Evolutionary conservation across 2,329 filamentous ascomycete species (phyloP).

Genomic region (Anisogramma anomala): DNA sequence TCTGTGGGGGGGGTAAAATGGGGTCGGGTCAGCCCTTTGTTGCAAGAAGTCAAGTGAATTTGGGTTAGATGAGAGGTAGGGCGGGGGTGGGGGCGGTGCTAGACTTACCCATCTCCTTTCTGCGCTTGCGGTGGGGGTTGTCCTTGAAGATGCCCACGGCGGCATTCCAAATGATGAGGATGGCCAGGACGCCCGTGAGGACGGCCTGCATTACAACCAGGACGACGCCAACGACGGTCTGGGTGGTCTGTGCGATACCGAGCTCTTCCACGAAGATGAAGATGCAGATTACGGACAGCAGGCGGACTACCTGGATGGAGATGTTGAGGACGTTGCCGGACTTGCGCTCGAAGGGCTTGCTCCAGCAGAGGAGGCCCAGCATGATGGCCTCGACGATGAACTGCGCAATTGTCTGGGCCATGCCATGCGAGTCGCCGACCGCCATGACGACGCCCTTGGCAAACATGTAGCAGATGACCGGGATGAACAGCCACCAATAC

Average conservation of each 20-base stretch:
- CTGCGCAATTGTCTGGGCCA: constrained; percentile 69
- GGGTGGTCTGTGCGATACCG: constrained; percentile 77
- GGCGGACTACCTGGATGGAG: constrained; percentile 75
- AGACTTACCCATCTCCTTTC: constrained; percentile 76
- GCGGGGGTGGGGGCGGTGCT: no score
- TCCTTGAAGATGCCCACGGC: constrained; percentile 71
- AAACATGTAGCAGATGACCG: constrained; percentile 80
- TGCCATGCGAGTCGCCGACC: constrained; percentile 71
- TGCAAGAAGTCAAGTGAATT: no score
- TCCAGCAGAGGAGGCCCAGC: constrained; percentile 70
- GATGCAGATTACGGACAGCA: constrained; percentile 79
- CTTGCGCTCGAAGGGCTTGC: constrained; percentile 73
- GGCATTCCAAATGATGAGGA: constrained; percentile 82
- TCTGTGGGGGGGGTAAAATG: constrained; percentile 36
- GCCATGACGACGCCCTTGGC: constrained; percentile 79
- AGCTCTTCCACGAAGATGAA: constrained; percentile 91
- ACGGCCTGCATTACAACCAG: constrained; percentile 84
- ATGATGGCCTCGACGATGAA: constrained; percentile 71
- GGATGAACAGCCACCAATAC: constrained; percentile 97
- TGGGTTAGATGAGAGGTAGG: neutral
- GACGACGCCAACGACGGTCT: constrained; percentile 87
- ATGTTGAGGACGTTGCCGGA: constrained; percentile 92
- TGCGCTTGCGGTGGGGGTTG: constrained; percentile 80
- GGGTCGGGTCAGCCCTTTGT: constrained; percentile 18
- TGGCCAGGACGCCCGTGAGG: constrained; percentile 69